These are phyloP conservation scores for Nakaseomyces uthaithaninus DNA, from an alignment of 1,139 yeast species.

Conservation along the genomic window DNA sequence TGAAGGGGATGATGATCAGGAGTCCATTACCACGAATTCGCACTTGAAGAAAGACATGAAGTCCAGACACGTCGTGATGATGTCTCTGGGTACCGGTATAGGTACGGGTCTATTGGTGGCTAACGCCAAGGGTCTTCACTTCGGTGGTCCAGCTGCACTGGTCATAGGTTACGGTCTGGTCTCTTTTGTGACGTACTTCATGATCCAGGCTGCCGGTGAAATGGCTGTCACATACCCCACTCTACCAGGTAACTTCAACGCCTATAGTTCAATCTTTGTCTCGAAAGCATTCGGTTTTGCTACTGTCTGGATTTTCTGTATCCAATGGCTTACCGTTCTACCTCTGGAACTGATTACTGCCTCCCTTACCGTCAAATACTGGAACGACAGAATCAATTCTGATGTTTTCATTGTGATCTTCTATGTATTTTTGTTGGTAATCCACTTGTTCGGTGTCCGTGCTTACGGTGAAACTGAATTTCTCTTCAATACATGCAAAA, in stretches of 20 bases:
- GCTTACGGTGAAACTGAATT: conserved; percentile 72
- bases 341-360: conserved; percentile 76
- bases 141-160: conserved; percentile 75
- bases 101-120: conserved; percentile 75
- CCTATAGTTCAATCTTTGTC: conserved; percentile 54
- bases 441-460: conserved; percentile 54
- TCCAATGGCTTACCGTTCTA: conserved; percentile 70
- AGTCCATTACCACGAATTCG: conserved; percentile 9
- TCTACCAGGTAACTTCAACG: conserved; percentile 66
- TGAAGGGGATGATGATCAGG: conserved; percentile 11
- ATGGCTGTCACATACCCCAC: conserved; percentile 65
- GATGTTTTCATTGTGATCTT: conserved; percentile 60
- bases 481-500: conserved; percentile 46
- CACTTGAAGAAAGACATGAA: conserved; percentile 39
- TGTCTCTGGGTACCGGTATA: conserved; percentile 73
- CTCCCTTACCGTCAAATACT: conserved; percentile 55
- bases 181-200: conserved; percentile 58
- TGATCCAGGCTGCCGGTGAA: conserved; percentile 75
- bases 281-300: conserved; percentile 75
- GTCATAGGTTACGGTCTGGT: conserved; percentile 58
- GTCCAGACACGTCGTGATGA: conserved; percentile 49
- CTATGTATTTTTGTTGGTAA: conserved; percentile 43
- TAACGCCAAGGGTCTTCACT: conserved; percentile 52
- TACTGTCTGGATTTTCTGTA: conserved; percentile 68
- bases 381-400: conserved; percentile 50